Conservation (phyloP, 441 rosid species). For the Gossypium lobatum region DNA sequence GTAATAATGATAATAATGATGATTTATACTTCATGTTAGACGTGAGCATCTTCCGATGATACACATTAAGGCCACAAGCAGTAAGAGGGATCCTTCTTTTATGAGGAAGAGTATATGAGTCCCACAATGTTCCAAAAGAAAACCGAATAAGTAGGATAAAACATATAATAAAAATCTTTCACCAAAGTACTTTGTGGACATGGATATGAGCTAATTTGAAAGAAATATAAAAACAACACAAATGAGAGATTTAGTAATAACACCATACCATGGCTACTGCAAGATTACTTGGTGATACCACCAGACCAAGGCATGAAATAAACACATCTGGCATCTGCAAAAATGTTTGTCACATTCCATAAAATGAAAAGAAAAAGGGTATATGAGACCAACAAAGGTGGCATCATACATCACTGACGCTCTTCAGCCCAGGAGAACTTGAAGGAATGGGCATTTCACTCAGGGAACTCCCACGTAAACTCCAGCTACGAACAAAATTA, state of each 20-base stretch:
- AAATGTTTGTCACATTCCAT: conserved; percentile 13
- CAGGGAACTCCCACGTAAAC: conserved; percentile 42
- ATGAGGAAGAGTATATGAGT: background rate
- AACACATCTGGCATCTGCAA: conserved; percentile 76
- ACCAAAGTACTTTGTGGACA: background rate
- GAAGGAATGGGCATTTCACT: conserved; percentile 68
- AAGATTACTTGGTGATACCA: conserved; percentile 75
- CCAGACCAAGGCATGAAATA: conserved; percentile 76
- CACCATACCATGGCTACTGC: conserved; percentile 67
- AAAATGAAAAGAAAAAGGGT: conserved; percentile 11
- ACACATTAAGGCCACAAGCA: background rate
- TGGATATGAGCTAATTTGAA: background rate
- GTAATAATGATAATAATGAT: background rate
- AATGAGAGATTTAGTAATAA: background rate
- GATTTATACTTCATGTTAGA: background rate
- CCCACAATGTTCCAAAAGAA: background rate
- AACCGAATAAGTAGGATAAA: background rate
- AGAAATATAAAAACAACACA: conserved; percentile 3
- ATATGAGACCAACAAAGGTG: conserved; percentile 9
- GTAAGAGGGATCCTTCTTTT: background rate
- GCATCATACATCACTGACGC: conserved; percentile 58
- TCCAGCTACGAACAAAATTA: conserved; percentile 80
- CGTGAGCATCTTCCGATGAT: background rate
- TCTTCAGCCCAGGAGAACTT: conserved; percentile 49
- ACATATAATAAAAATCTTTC: background rate